Percentiles rank a stretch among this genome's conserved stretches.
These are phyloP conservation scores for Primulina huaijiensis DNA, from an alignment of 257 asterid species.

Conservation along the genomic window DNA sequence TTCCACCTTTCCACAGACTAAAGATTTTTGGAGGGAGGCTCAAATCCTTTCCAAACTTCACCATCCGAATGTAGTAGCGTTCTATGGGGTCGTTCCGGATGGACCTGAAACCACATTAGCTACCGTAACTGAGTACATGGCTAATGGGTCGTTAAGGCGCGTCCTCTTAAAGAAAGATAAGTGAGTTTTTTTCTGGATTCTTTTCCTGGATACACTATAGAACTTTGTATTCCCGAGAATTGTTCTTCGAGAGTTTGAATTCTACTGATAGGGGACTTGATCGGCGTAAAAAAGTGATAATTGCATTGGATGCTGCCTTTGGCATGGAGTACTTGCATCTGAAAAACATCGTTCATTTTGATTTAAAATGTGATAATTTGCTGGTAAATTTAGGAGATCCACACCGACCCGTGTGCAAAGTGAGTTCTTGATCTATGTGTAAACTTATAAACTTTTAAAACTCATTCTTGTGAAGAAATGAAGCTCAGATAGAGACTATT, in stretches of 20 bases:
- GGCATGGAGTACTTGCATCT: conserved; percentile 63
- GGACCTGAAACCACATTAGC: conserved; percentile 80
- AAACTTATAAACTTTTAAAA: background rate
- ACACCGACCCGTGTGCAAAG: conserved; percentile 88
- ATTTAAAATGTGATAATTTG: conserved; percentile 88
- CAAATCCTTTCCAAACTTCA: conserved; percentile 76
- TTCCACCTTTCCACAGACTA: conserved; percentile 40
- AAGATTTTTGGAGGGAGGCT: conserved; percentile 95
- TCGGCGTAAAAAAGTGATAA: conserved; percentile 55
- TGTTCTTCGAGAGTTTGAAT: conserved; percentile 7
- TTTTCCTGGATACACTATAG: background rate
- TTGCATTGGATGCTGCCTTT: conserved; percentile 63
- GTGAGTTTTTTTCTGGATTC: conserved; percentile 35
- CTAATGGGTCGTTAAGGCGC: conserved; percentile 70
- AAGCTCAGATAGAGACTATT: background rate
- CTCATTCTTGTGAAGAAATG: background rate
- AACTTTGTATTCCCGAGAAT: background rate
- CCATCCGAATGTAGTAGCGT: conserved; percentile 88
- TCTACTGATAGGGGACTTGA: conserved; percentile 54
- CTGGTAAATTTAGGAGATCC: conserved; percentile 87
- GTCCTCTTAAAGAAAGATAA: conserved; percentile 67
- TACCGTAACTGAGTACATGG: conserved; percentile 84
- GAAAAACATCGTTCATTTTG: conserved; percentile 78
- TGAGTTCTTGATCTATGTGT: conserved; percentile 21
- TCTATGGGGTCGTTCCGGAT: conserved; percentile 90